Evolutionary conservation across 2,329 filamentous ascomycete genomes (phyloP), one percentile per base, ranked within the genome.

Genomic region (Dactylellina leptospora): DNA sequence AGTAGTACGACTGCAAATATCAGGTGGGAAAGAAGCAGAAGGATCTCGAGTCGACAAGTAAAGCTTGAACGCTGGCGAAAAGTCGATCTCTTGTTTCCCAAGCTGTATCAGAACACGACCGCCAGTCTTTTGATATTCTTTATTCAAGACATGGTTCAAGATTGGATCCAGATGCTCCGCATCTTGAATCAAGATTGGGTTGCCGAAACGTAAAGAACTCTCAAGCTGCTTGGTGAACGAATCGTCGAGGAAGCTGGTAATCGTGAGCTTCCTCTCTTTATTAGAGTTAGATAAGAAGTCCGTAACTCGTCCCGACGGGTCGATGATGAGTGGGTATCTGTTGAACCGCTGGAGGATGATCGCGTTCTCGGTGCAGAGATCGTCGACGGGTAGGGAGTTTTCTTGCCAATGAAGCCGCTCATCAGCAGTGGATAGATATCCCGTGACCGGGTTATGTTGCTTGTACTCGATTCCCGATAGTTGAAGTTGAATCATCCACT

Each of bases 331-430:
- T 45, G 96, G 95, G 80, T 99, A 99, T 74, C 95, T 87, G 82
- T 99, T 99, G 87, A 97, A 99, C 68, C 95, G 89, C 83, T 97
- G 92, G 73, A 99, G 86, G 75, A 99, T 90, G 78, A 99, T 97
- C 45, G 96, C 95, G 78, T 99, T 99, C 81, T 99, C 95, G 0
- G 95, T 99, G 84, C 95, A 99, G 40, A 99, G 86, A 78, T 99
- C 95, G 79, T 99, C 95, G 3, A 97, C 93, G 1, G 96, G 95
- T 53, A 99, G 83, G 13, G 89, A 89, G 79, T 99, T 91, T 77
- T 93, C 90, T 82, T 99, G 96, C 95, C 95, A 99, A 74, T 90
- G 87, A 30, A 99, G 85, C 74, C 95, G 87, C 82, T 99, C 93
- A 79, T 99, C 96, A 3, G 96, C 93, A 22, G 92, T 96, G 3